Evolutionary conservation across 805 yeast species (phyloP).

Genomic region (Wickerhamomyces chambardii): DNA sequence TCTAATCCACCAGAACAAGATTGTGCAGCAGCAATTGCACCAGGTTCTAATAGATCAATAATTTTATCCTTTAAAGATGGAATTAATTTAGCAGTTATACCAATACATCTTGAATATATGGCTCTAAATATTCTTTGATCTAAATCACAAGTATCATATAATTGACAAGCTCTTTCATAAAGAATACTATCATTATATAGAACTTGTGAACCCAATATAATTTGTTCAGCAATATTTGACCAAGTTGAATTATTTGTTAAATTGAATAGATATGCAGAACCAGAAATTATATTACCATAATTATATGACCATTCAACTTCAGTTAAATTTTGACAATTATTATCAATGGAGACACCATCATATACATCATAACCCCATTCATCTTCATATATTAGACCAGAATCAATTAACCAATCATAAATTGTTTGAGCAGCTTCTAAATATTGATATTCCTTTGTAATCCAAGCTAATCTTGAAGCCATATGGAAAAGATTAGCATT

Average conservation of each 20-base stretch:
- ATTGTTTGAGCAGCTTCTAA: slow-evolving; percentile 41
- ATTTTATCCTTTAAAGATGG: slow-evolving; percentile 36
- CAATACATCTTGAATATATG: slow-evolving; percentile 66
- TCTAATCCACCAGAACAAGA: slow-evolving; percentile 85
- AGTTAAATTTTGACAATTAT: slow-evolving; percentile 52
- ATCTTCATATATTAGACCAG: slow-evolving; percentile 31
- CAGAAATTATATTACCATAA: slow-evolving; percentile 65
- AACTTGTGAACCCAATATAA: slow-evolving; percentile 20
- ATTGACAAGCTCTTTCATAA: slow-evolving; percentile 86
- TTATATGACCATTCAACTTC: slow-evolving; percentile 76
- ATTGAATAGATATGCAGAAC: slow-evolving; percentile 66
- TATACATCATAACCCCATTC: slow-evolving; percentile 34
- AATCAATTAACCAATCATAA: slow-evolving; percentile 50
- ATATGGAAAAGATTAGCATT: slow-evolving; percentile 56
- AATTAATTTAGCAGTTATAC: slow-evolving; percentile 58
- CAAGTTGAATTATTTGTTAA: slow-evolving; percentile 58
- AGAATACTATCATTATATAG: slow-evolving; percentile 36
- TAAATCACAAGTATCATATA: slow-evolving; percentile 49
- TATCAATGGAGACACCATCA: slow-evolving; percentile 58
- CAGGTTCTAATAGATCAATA: slow-evolving; percentile 26
- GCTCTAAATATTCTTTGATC: slow-evolving; percentile 92
- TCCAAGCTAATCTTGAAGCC: slow-evolving; percentile 54
- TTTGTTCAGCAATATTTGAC: slow-evolving; percentile 19
- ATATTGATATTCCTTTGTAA: slow-evolving; percentile 43
- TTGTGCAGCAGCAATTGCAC: slow-evolving; percentile 68